Evolutionary conservation across 352 stramenopile genomes (phyloP), one percentile per base, ranked within the genome.

Genomic region (Pythium chondricola): DNA sequence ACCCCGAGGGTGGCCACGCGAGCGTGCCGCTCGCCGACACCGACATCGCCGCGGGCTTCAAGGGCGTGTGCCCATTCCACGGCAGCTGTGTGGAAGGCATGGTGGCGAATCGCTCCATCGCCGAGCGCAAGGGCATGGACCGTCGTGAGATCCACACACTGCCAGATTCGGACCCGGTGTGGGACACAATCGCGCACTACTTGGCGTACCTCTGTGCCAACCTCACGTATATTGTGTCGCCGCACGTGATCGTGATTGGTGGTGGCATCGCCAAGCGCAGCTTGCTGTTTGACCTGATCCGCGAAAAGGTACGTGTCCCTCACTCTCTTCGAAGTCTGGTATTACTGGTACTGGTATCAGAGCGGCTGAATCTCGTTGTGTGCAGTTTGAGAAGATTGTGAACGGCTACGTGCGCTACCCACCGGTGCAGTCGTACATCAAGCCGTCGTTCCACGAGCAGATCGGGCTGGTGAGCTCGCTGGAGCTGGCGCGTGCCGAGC

Each of bases 221-320:
- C 52, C 65, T 98, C 25, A 84, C 96, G 21, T 83, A 98, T 44
- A 77, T 90, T 7, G 86, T 85, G 36, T 98, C 89, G 14, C 83
- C 94, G 8, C 75, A 99, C 58, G 85, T 91, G 35, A 99, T 99
- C 61, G 90, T 98, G 6, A 86, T 99, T 37, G 92, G 91, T 46
- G 96, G 95, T 43, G 96, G 96, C 44, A 86, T 99, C 38, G 85
- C 97, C 58, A 95, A 97, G 67, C 89, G 92, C 36, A 58, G 65
- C 27, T 74, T 85, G 37, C 67, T 98, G 22, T 95, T 96, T 45
- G 62, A 83, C 20, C 63, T 85, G 29, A 85, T 92, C 52, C 81
- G 76, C 54, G 63, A 77, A 33, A 88, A 89, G 53, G 53, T 61
- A 58, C 30, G 24, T 32, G 13, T 33, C 29, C 13, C n/a, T 20